Evolutionary conservation across 352 stramenopile species (phyloP).

Genomic region (Globisporangium mamillatum): DNA sequence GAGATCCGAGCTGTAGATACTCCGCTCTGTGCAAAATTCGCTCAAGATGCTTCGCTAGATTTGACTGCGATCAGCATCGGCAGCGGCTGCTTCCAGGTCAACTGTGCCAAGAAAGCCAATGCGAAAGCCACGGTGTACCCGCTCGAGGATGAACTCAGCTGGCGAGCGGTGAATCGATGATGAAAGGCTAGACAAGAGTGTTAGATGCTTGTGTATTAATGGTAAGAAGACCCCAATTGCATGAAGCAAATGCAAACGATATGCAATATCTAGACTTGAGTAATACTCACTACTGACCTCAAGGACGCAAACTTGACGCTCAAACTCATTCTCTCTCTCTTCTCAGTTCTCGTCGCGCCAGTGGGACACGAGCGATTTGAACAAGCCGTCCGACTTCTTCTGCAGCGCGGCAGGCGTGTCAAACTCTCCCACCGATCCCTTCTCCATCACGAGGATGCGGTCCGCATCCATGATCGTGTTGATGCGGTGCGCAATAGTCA

Average conservation of each 20-base stretch:
- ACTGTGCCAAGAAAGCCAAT: neutral
- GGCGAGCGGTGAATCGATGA: neutral
- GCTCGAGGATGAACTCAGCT: conserved; percentile 7
- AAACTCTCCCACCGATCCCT: conserved; percentile 92
- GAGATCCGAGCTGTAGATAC: conserved; percentile 1
- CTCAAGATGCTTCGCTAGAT: neutral
- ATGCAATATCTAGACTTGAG: neutral
- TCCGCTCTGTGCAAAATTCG: conserved; percentile 6
- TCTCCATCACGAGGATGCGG: conserved; percentile 94
- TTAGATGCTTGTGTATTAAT: neutral
- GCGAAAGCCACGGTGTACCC: neutral
- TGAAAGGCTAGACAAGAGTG: neutral
- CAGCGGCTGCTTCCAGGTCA: conserved; percentile 10
- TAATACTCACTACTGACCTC: neutral
- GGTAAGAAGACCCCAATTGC: neutral
- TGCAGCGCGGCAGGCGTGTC: conserved; percentile 83
- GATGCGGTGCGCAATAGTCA: conserved; percentile 97
- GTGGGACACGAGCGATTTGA: conserved; percentile 72
- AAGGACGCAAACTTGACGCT: neutral
- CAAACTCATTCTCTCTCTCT: neutral
- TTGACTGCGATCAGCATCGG: neutral
- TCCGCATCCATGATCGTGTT: conserved; percentile 97
- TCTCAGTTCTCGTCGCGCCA: conserved; percentile 51
- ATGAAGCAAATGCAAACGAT: conserved; percentile 7
- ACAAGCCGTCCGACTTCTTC: conserved; percentile 65